Percentiles rank a stretch among this genome's conserved stretches.
These are phyloP conservation scores for Penicillium flavigenum DNA, from an alignment of 495 filamentous ascomycete species.

Conservation along the genomic window DNA sequence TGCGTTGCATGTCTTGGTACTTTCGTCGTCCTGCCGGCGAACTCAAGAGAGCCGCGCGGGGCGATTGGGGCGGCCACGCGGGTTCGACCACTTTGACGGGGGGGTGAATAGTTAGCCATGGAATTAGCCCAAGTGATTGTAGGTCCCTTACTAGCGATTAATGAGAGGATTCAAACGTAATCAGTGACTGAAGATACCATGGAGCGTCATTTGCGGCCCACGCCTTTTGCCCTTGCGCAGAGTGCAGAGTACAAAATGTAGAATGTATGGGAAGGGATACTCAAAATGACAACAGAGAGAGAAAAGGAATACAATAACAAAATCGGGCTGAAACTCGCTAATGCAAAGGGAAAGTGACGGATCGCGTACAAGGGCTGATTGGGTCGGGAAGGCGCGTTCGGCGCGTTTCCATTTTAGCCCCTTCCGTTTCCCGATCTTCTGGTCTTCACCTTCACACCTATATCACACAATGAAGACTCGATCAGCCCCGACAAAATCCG, in stretches of 20 bases:
- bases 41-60: slow-evolving; percentile 77
- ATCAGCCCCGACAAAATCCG: slow-evolving; percentile 30
- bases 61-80: slow-evolving; percentile 85
- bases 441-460: background rate
- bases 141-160: slow-evolving; percentile 6
- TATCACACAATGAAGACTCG: slow-evolving; percentile 29
- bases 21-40: slow-evolving; percentile 77
- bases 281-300: slow-evolving; percentile 3
- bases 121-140: background rate
- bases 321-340: slow-evolving; percentile 12
- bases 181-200: slow-evolving; percentile 11
- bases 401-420: slow-evolving; percentile 22
- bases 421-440: slow-evolving; percentile 14
- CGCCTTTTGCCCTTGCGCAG: slow-evolving; percentile 20
- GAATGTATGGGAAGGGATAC: slow-evolving; percentile 18
- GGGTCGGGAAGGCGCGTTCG: slow-evolving; percentile 22
- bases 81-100: slow-evolving; percentile 43
- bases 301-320: slow-evolving; percentile 5
- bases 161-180: slow-evolving; percentile 1
- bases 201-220: slow-evolving; percentile 22
- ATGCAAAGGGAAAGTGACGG: slow-evolving; percentile 23
- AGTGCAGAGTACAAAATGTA: background rate
- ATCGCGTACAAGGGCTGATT: slow-evolving; percentile 30
- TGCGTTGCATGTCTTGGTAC: slow-evolving; percentile 61
- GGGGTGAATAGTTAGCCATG: background rate